phyloP scores from a whole-genome alignment of 1,139 yeast genomes.

The Pichia sp. region DNA sequence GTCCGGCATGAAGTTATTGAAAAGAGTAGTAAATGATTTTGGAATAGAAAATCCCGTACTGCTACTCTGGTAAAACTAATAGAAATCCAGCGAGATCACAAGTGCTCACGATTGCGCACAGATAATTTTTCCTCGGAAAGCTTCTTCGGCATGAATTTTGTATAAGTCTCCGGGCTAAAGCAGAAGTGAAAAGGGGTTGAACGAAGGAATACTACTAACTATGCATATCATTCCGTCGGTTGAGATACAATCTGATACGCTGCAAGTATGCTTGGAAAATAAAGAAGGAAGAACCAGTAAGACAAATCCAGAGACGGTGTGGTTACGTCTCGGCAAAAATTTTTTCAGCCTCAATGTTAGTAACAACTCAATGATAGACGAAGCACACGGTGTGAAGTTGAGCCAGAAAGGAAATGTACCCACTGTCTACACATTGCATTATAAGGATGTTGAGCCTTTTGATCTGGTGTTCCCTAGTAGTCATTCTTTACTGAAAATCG shows the following conservation, averaged over 20 bases:
- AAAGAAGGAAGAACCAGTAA: not conserved
- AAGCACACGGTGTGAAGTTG: not conserved
- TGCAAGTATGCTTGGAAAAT: conserved; percentile 16
- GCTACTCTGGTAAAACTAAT: too few relatives aligned
- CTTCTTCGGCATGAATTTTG: not conserved
- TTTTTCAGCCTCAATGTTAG: conserved; percentile 3
- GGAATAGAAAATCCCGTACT: too few relatives aligned
- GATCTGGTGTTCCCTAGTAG: conserved; percentile 14
- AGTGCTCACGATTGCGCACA: too few relatives aligned
- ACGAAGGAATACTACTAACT: not conserved
- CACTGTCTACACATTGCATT: not conserved
- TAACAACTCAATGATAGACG: not conserved
- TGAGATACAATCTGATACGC: conserved; percentile 24
- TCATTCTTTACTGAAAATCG: not conserved
- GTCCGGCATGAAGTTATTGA: too few relatives aligned
- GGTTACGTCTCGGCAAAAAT: conserved; percentile 23
- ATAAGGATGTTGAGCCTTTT: conserved; percentile 2
- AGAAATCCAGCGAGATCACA: not conserved
- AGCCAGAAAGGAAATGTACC: not conserved
- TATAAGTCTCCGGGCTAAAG: not conserved
- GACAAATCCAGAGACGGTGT: conserved; percentile 21
- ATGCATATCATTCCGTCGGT: conserved; percentile 8
- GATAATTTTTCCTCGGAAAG: not conserved
- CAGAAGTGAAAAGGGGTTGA: not conserved
- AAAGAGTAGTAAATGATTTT: too few relatives aligned